Base-by-base conservation (phyloP, 805 yeast species). In the Komagataella pseudopastoris region DNA sequence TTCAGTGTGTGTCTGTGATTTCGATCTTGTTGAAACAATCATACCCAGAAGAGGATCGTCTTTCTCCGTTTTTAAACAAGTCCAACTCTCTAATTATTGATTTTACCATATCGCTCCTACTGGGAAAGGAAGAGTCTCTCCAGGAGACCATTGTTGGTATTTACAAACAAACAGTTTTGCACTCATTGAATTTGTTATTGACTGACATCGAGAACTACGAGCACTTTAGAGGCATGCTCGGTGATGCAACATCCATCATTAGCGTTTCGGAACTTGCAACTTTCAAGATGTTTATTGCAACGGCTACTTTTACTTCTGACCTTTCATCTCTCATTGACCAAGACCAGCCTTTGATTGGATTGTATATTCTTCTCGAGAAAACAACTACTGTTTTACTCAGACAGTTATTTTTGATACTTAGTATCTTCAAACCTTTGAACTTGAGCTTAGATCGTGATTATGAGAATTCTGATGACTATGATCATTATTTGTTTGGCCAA, bases 401-500 rank as follows among this genome's bases (percentile, higher is more conserved):
- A 16, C 46, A 30, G 39, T 30, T 30, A 14, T 30, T 30, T 30
- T 10, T 30, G 39, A 30, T 30, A 7, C 10, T 30, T 14, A 45
- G 18, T 14, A 43, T 23, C 24, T 36, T 16, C 44, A 50, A 14
- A 58, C 59, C 7, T 47, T 54, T 23, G 50, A 47, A 50, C 47
- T 18, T 45, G 14, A 16, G 10, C 47, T 10, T 23, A 22, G n/a
- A 6, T 23, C 24, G 47, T 22, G n/a, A 20, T 10, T 16, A 18
- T 18, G 16, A 23, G 36, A n/a, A 30, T 7, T 46, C 45, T 7
- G n/a, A 20, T 8, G 52, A 50, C 7, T 50, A 54, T 6, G 45
- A 53, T n/a, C 52, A 60, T 17, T 56, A 59, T 22, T 54, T 56
- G 47, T 53, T 51, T 22, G 61, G 64, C 44, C 59, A 65, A 1